Conservation (phyloP, 139 green algal genomes). For the Micractinium sp. region DNA sequence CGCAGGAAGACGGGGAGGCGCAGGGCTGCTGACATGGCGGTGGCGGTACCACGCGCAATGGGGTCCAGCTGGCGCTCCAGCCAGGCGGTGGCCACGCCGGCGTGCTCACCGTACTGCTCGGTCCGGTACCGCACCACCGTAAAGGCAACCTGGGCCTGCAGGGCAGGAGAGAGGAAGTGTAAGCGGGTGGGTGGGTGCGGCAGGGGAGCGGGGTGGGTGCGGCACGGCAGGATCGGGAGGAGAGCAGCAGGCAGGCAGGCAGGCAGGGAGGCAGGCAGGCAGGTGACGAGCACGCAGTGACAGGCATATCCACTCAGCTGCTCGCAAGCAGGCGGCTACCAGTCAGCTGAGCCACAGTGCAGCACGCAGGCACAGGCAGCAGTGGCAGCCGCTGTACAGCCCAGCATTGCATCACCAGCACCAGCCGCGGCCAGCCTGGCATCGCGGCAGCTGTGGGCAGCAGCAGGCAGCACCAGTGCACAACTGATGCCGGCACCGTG, state of each 20-base stretch:
- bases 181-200: background rate
- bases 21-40: background rate
- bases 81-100: constrained; percentile 86
- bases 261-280: background rate
- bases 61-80: constrained; percentile 63
- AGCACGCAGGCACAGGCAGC: too few relatives aligned
- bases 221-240: too few relatives aligned
- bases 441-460: too few relatives aligned
- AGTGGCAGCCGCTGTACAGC: too few relatives aligned
- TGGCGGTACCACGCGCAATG: background rate
- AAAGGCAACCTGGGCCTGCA: constrained; percentile 70
- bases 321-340: too few relatives aligned
- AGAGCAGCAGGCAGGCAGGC: background rate
- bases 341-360: background rate
- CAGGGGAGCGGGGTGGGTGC: background rate
- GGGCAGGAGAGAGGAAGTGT: background rate
- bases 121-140: constrained; percentile 73
- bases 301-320: too few relatives aligned
- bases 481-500: too few relatives aligned
- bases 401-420: background rate
- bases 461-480: too few relatives aligned
- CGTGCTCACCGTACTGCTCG: constrained; percentile 47
- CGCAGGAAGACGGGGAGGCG: constrained; percentile 38
- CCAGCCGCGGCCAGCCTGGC: too few relatives aligned
- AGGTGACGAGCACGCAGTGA: too few relatives aligned